Evolutionary conservation across 78 protist genomes (phyloP), one percentile per base, ranked within the genome.

Genomic region (Creolimax fragrantissima): DNA sequence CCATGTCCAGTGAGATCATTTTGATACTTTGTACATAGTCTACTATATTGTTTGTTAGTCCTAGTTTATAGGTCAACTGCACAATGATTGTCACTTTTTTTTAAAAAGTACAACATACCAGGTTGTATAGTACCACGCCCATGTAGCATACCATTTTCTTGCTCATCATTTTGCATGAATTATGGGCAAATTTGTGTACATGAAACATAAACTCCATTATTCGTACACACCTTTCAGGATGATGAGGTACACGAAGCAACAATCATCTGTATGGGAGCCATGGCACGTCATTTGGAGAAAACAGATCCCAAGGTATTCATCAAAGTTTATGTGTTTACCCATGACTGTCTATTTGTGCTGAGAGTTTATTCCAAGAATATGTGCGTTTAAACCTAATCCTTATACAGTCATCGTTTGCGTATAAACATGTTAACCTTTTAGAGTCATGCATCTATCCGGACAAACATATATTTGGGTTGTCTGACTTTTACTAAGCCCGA

Each of bases 221-320:
- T n/a, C n/a, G n/a, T n/a, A n/a, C n/a, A 17, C 39, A 32, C 74
- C 74, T 32, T 58, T 32, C 74, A 58, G 74, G 42, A 92, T 58
- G 93, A 92, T 66, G 67, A 43, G 88, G 47, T 85, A 7, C 93
- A 90, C 86, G 85, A 86, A 42, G 4, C 43, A 3, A 90, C 42
- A 41, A 39, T 92, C 45, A 32, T 85, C n/a, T 41, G 81, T 41
- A 2, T 92, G 4, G 94, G 94, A 11, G 35, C 93, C 24, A 4
- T 85, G 42, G 93, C 90, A 39, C 24, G 45, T 2, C 91, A 92
- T 47, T 24, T 24, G 85, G 35, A 24, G 39, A 35, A 36, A 35
- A 2, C 45, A 2, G 42, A 4, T 89, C 43, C 45, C 36, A 24
- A 44, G 4, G 90, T 2, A 58, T 58, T 58, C 74, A 58, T 58